These are phyloP conservation scores for Globisporangium mamillatum DNA, from an alignment of 352 stramenopile genomes.

Conservation along the genomic window DNA sequence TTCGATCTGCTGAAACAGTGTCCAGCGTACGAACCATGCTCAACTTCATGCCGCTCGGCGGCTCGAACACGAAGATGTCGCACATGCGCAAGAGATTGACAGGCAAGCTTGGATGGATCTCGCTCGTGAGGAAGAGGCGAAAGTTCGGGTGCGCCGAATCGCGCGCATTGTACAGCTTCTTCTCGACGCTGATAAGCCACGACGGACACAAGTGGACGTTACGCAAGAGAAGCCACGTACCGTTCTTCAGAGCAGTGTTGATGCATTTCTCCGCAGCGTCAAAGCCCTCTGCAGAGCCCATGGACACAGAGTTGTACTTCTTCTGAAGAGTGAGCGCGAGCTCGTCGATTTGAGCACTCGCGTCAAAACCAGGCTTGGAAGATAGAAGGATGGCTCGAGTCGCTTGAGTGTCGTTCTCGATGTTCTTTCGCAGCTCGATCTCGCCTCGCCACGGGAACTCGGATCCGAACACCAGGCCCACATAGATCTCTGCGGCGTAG, in stretches of 20 bases:
- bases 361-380: conserved; percentile 97
- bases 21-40: conserved; percentile 96
- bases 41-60: conserved; percentile 96
- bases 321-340: conserved; percentile 90
- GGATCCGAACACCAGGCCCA: conserved; percentile 82
- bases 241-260: conserved; percentile 93
- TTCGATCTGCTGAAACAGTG: conserved; percentile 88
- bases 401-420: conserved; percentile 90
- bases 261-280: conserved; percentile 94
- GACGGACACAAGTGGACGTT: conserved; percentile 99
- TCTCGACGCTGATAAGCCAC: conserved; percentile 97
- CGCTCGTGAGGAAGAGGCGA: conserved; percentile 96
- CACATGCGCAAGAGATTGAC: conserved; percentile 95
- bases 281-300: conserved; percentile 97
- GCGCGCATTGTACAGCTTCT: conserved; percentile 92
- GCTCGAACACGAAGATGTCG: conserved; percentile 98
- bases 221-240: conserved; percentile 97
- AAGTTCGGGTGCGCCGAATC: conserved; percentile 75
- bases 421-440: conserved; percentile 92
- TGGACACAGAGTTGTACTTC: conserved; percentile 96
- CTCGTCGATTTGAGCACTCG: conserved; percentile 95
- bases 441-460: conserved; percentile 94
- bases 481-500: conserved; percentile 74
- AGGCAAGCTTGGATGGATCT: conserved; percentile 96
- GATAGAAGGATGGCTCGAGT: conserved; percentile 95